phyloP scores from a whole-genome alignment of 1,284 basidiomycete species.

The Ustilago trichophora region DNA sequence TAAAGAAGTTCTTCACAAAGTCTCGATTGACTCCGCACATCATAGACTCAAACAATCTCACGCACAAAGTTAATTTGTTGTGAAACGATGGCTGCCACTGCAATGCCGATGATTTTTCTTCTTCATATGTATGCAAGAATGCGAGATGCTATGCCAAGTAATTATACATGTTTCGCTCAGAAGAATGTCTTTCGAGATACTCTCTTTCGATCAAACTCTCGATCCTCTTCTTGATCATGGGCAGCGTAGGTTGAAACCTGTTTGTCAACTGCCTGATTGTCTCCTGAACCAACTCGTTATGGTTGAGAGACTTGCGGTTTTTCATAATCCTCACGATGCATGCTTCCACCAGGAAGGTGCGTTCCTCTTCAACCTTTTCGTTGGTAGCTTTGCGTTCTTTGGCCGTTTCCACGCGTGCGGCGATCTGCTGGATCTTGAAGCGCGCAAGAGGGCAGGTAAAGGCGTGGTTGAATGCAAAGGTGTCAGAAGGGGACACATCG shows the following conservation, averaged over 20 bases:
- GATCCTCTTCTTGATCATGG: slow-evolving; percentile 90
- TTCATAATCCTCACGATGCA: slow-evolving; percentile 99
- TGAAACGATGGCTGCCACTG: too few relatives aligned
- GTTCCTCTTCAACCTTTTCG: slow-evolving; percentile 89
- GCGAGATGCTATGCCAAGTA: slow-evolving; percentile 62
- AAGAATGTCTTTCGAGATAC: slow-evolving; percentile 55
- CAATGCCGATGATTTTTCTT: too few relatives aligned
- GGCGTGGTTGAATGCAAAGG: slow-evolving; percentile 85
- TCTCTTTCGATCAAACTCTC: slow-evolving; percentile 85
- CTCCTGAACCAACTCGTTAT: slow-evolving; percentile 90
- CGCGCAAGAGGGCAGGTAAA: slow-evolving; percentile 84
- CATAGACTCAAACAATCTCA: too few relatives aligned
- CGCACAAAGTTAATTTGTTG: too few relatives aligned
- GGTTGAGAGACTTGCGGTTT: slow-evolving; percentile 85
- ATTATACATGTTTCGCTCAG: slow-evolving; percentile 51
- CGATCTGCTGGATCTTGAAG: slow-evolving; percentile 93
- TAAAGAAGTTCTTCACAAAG: too few relatives aligned
- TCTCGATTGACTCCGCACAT: too few relatives aligned
- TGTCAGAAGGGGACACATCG: slow-evolving; percentile 79
- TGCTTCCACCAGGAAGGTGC: slow-evolving; percentile 83
- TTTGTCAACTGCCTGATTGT: slow-evolving; percentile 83
- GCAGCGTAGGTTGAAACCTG: slow-evolving; percentile 86
- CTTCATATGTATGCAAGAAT: too few relatives aligned
- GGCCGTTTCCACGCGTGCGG: slow-evolving; percentile 82
- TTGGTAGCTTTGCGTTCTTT: slow-evolving; percentile 91